Base-by-base conservation (phyloP, 192 early-diverging fungal genomes). In the Coemansia sp. region DNA sequence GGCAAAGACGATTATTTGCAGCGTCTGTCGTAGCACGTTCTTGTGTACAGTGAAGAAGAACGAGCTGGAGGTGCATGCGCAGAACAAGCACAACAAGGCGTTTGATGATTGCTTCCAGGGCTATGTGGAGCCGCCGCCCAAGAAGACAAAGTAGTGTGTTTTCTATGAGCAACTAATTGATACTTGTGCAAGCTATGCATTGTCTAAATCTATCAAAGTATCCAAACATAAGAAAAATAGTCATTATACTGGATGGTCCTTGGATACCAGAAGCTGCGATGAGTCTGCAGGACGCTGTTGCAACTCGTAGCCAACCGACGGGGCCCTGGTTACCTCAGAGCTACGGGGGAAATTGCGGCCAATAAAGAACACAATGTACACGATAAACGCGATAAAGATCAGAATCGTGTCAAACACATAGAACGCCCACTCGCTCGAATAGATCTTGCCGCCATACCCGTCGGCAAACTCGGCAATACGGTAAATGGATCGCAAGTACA, bases 371-470 rank as follows among this genome's bases (percentile, higher is more conserved):
- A 62, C 60, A 53, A 84, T 72, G 49, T 75, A 84, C 8, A 75
- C 65, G 17, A 76, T 5, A 23, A 81, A 75, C 2, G 73, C 70
- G n/a, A 75, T 7, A 19, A 81, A 67, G 19, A 84, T 77, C 22
- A 84, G 8, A 2, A 84, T 55, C 0, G 82, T 73, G 54, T 84
- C 82, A 67, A 84, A 84, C 10, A 71, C 75, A 25, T 76, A 76
- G 69, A 84, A 84, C 24, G 75, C 79, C 69, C 75, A 76, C 62
- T 84, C 82, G 6, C 72, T 48, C 27, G 64, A 71, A 11, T 81
- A 76, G 15, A 84, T 70, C 39, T 63, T 66, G 12, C 82, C 76
- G 10, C 56, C 62, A 38, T 73, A 81, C 8, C 66, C 70, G 23
- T 73, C 67, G 23, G 67, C 73, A 66, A 81, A 81, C 67, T 84